Evolutionary conservation across 331 rosid species (phyloP).

Genomic region (Ulmus americana): DNA sequence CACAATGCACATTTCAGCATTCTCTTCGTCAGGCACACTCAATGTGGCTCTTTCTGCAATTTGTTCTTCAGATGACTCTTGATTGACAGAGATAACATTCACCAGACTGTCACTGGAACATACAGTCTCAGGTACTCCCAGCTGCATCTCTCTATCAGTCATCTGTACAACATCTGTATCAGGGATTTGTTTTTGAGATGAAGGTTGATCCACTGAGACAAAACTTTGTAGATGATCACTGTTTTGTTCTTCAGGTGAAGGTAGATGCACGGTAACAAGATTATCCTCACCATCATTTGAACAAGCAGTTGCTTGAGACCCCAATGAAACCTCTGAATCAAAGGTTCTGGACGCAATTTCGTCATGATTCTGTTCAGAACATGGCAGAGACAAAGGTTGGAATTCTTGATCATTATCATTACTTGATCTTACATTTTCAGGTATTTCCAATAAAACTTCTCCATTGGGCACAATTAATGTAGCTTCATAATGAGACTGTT

Average conservation of each 20-base stretch:
- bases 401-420: conserved; percentile 11
- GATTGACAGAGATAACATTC: conserved; percentile 19
- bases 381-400: too few relatives aligned
- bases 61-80: conserved; percentile 29
- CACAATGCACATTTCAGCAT: conserved; percentile 5
- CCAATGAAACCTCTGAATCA: neutral
- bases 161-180: conserved; percentile 17
- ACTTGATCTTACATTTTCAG: conserved; percentile 18
- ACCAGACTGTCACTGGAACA: conserved; percentile 15
- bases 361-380: too few relatives aligned
- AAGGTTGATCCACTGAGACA: conserved; percentile 16
- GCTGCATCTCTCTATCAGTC: conserved; percentile 24
- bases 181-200: conserved; percentile 23
- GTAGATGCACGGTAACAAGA: conserved; percentile 16
- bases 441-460: conserved; percentile 15
- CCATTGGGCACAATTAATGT: conserved; percentile 14
- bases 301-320: conserved; percentile 3
- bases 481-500: conserved; percentile 19
- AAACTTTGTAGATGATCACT: conserved; percentile 14
- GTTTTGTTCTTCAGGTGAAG: neutral
- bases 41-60: conserved; percentile 15
- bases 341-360: too few relatives aligned
- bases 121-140: conserved; percentile 20
- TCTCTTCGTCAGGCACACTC: conserved; percentile 19
- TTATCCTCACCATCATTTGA: conserved; percentile 17